These are phyloP conservation scores for Heritiera fomes DNA, from an alignment of 345 rosid species.

Conservation along the genomic window DNA sequence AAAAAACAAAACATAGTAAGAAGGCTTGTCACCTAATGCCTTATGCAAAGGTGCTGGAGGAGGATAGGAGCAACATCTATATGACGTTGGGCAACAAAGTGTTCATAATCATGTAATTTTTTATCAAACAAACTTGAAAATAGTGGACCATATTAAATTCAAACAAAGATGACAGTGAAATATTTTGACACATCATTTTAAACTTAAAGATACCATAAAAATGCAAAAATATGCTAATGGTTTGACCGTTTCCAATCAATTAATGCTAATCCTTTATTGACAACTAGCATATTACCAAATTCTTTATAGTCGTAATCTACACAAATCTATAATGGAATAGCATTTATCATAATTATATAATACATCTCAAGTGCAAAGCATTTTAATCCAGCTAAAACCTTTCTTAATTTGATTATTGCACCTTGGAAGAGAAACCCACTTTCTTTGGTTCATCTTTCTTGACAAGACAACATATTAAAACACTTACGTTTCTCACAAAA, in stretches of 20 bases:
- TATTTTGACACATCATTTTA: neutral
- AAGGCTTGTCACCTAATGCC: neutral
- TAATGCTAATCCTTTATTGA: too few relatives aligned
- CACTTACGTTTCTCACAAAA: neutral
- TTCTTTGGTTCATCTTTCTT: neutral
- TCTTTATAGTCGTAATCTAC: neutral
- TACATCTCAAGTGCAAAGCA: neutral
- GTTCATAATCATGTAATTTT: neutral
- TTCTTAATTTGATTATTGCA: neutral
- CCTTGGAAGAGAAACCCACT: slow-evolving; percentile 4
- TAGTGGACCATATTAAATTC: neutral
- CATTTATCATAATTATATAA: neutral
- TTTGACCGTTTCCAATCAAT: neutral
- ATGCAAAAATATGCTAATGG: neutral
- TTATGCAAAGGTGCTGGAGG: neutral
- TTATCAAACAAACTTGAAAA: neutral
- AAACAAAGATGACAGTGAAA: neutral
- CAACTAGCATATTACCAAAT: neutral
- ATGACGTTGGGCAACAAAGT: neutral
- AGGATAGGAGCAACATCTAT: neutral
- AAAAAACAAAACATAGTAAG: neutral
- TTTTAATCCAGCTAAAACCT: neutral
- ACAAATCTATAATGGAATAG: neutral
- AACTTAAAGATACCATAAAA: neutral
- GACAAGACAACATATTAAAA: slow-evolving; percentile 18